Base-by-base conservation (phyloP, 2,329 filamentous ascomycete species). In the Aspergillus sojae region DNA sequence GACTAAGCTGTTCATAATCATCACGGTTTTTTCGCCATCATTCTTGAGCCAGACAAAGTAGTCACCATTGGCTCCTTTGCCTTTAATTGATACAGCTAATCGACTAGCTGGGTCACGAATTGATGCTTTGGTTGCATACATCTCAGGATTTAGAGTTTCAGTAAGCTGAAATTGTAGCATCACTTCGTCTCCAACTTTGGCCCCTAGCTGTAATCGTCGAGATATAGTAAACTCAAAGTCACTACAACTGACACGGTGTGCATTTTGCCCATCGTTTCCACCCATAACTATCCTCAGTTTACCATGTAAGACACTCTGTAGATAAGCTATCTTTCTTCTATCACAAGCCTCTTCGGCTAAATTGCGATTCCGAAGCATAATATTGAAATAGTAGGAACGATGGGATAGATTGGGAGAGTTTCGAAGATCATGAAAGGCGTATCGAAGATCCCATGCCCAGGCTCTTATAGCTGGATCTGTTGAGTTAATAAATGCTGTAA, bases 371-470 rank as follows among this genome's bases (percentile, higher is more conserved):
- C 26, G 26, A 28, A 28, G 26, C 26, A 28, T 28, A 28, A 28
- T 28, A 28, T 28, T 28, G 26, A 28, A 28, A 7, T 28, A 28
- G 26, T 28, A 28, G 26, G 26, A 28, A 1, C 26, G 26, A 28
- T 28, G 5, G 26, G 26, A 28, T 28, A 28, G 26, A 28, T 28
- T 28, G 26, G 26, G 26, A 28, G 26, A 28, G 21, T 53, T 59
- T 28, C 57, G 28, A 39, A 59, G 45, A 36, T 59, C 19, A 53
- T 59, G 52, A 36, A 59, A 59, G 10, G 46, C 19, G 10, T 59
- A 30, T 41, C 46, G 50, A 16, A 46, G 19, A 28, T 41, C 23
- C 34, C 36, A 28, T 34, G 46, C 57, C 57, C 57, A 60, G 14
- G 32, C 46, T 12, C 46, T 34, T 19, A 43, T 52, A 21, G 30